phyloP scores from a whole-genome alignment of 192 early-diverging fungal genomes.

The Coemansia asiatica region DNA sequence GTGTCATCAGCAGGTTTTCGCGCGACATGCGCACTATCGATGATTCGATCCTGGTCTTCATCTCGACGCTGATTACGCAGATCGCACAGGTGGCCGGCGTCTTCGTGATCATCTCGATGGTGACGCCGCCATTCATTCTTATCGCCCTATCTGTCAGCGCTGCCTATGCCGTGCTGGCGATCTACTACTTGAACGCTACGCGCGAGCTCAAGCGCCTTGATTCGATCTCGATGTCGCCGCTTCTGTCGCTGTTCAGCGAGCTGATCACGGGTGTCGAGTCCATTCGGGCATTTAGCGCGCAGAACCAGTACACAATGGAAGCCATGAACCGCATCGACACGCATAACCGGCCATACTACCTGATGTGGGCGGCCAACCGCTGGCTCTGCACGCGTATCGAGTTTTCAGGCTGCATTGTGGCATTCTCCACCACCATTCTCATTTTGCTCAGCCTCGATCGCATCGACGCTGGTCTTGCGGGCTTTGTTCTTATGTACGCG shows the following conservation, averaged over 20 bases:
- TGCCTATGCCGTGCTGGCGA: constrained; percentile 66
- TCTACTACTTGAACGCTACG: constrained; percentile 73
- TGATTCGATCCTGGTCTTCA: constrained; percentile 58
- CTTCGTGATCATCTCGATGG: constrained; percentile 61
- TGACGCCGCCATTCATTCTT: constrained; percentile 76
- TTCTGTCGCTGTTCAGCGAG: constrained; percentile 83
- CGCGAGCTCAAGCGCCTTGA: constrained; percentile 90
- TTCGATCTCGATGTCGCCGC: constrained; percentile 70
- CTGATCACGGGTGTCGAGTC: constrained; percentile 73
- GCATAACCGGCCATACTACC: constrained; percentile 84
- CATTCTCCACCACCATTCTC: constrained; percentile 68
- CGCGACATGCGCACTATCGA: constrained; percentile 87
- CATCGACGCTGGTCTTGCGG: constrained; percentile 86
- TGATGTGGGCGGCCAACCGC: constrained; percentile 87
- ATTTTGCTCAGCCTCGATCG: constrained; percentile 58
- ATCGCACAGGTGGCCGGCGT: constrained; percentile 60
- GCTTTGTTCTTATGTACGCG: constrained; percentile 81
- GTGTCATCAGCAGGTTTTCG: constrained; percentile 86
- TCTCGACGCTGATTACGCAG: constrained; percentile 58
- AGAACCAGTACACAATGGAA: constrained; percentile 70
- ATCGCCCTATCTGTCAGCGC: constrained; percentile 61
- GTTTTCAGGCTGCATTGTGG: constrained; percentile 72
- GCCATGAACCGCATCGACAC: constrained; percentile 66
- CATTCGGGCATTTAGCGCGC: constrained; percentile 82
- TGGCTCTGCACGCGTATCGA: constrained; percentile 90